Evolutionary conservation across 257 asterid species (phyloP).

Genomic region (Euphrasia confusa): DNA sequence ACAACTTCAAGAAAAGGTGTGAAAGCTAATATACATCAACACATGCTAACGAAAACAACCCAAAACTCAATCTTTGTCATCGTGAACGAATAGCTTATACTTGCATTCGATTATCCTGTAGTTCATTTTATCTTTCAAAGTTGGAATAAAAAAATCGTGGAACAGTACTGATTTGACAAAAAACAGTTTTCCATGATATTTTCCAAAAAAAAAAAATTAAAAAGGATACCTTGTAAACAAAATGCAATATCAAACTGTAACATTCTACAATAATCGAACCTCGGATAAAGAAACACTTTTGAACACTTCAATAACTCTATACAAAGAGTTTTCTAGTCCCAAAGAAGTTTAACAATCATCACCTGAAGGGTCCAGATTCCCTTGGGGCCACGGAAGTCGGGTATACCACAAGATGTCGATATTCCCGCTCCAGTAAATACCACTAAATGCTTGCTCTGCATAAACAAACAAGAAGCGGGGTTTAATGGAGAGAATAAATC

Average conservation of each 20-base stretch:
- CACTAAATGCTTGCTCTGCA: constrained; percentile 96
- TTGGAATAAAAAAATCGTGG: constrained; percentile 1
- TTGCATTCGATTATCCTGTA: constrained; percentile 1
- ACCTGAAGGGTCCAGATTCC: constrained; percentile 99
- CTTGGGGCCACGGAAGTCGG: constrained; percentile 97
- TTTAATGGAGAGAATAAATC: constrained; percentile 26
- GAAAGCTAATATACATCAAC: background rate
- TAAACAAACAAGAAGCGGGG: constrained; percentile 26
- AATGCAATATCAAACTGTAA: background rate
- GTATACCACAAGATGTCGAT: constrained; percentile 97
- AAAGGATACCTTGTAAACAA: background rate
- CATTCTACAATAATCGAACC: background rate
- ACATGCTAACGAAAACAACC: constrained; percentile 12
- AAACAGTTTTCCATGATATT: constrained; percentile 8
- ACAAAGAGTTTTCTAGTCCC: background rate
- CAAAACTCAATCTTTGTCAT: background rate
- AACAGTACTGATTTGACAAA: background rate
- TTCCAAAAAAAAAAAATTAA: background rate
- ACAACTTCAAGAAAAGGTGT: constrained; percentile 14
- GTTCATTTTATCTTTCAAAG: constrained; percentile 16
- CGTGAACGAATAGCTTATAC: constrained; percentile 5
- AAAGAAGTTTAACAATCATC: background rate
- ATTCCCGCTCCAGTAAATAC: constrained; percentile 98
- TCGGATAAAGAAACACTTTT: constrained; percentile 12
- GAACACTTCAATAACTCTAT: background rate